Evolutionary conservation across 352 stramenopile species (phyloP).

Genomic region (Pythium graminicola): DNA sequence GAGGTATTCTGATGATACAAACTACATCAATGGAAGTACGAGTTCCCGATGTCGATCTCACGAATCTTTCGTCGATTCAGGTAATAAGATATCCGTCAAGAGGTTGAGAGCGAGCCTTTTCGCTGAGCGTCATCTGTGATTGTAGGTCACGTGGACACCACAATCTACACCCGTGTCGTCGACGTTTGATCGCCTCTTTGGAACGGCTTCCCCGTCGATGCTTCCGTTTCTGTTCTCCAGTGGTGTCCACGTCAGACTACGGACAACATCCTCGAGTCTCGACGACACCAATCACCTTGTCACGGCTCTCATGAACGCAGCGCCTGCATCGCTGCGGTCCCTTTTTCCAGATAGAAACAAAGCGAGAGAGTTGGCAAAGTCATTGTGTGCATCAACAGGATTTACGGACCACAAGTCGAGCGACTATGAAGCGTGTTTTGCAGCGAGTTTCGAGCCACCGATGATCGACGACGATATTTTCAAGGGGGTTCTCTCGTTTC

Average conservation of each 20-base stretch:
- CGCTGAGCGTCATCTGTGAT: too few species aligned
- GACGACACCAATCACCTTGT: background rate
- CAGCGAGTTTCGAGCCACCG: slow-evolving; percentile 4
- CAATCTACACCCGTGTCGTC: background rate
- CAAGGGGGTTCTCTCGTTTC: too few species aligned
- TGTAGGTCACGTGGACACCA: slow-evolving; percentile 10
- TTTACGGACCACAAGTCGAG: slow-evolving; percentile 2
- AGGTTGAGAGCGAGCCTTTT: too few species aligned
- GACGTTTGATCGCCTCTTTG: slow-evolving; percentile 11
- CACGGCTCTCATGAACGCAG: background rate
- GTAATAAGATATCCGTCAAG: background rate
- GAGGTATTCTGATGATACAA: slow-evolving; percentile 3
- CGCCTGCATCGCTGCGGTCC: background rate
- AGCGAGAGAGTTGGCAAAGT: slow-evolving; percentile 1
- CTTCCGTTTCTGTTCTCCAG: slow-evolving; percentile 12
- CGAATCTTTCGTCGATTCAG: slow-evolving; percentile 14
- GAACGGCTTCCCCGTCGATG: background rate
- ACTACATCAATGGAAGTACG: background rate
- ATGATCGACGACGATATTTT: background rate
- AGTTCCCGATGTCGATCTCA: background rate
- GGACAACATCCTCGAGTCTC: background rate
- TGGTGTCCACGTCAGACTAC: background rate
- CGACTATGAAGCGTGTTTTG: slow-evolving; percentile 6
- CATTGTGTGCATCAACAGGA: slow-evolving; percentile 15
- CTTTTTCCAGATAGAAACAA: background rate